These are phyloP conservation scores for Termitomyces sp. DNA, from an alignment of 768 basidiomycete genomes.

Conservation along the genomic window DNA sequence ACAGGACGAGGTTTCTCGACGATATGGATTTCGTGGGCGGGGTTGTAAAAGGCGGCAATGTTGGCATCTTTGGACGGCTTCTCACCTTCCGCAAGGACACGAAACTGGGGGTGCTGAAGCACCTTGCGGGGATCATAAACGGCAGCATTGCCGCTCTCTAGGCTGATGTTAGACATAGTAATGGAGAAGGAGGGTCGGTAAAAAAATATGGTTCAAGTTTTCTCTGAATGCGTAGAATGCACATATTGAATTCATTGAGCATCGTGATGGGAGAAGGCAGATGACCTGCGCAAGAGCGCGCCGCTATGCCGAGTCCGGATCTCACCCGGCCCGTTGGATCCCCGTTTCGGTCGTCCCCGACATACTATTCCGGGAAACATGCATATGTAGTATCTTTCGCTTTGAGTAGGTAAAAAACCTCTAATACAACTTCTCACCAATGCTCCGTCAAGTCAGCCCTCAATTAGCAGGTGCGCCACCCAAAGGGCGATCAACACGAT, in stretches of 20 bases:
- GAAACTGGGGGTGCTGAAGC: conserved; percentile 50
- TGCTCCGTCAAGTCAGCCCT: neutral
- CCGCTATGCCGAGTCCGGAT: neutral
- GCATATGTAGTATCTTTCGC: too few relatives aligned
- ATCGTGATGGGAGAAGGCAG: neutral
- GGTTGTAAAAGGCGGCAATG: conserved; percentile 63
- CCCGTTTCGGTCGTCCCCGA: too few relatives aligned
- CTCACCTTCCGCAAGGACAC: conserved; percentile 43
- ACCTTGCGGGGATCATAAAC: conserved; percentile 52
- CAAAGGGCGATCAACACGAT: neutral
- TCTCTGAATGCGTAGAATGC: neutral
- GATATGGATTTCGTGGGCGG: conserved; percentile 55
- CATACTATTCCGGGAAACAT: neutral
- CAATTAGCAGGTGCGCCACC: neutral
- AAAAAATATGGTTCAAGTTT: neutral
- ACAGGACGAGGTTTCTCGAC: conserved; percentile 58
- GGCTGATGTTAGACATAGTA: conserved; percentile 22
- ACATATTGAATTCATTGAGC: neutral
- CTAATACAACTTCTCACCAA: too few relatives aligned
- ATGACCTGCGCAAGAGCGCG: neutral
- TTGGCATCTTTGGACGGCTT: conserved; percentile 41
- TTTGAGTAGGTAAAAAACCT: too few relatives aligned
- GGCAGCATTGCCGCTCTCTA: conserved; percentile 32
- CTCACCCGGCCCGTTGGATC: conserved; percentile 1
- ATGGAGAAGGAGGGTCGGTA: neutral